Evolutionary conservation across 768 basidiomycete genomes (phyloP), one percentile per base, ranked within the genome.

Genomic region (Mycena olivaceomarginata): DNA sequence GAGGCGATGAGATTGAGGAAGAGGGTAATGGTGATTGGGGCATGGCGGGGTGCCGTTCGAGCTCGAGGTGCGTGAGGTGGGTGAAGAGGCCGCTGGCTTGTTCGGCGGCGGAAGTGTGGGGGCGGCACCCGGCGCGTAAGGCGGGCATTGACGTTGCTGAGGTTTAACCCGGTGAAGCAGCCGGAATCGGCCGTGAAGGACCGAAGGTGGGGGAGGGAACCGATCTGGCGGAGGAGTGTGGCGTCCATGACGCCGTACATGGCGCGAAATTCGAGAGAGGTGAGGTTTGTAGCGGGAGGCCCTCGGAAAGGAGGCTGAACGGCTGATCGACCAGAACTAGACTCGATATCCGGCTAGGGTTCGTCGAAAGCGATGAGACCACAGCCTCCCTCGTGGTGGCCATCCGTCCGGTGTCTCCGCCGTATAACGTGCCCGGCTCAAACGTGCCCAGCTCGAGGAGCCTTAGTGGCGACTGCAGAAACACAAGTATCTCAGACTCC

Each of bases 361-460:
- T 37, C 2, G 10, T 20, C 2, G 43, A 59, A 20, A 69, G 40
- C 7, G 41, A 37, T 0, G 70, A 40, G 31, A 71, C 43, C 9
- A 65, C 22, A 10, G 63, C 43, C 4, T 65, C 63, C 11, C 63
- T n/a, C n/a, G 63, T 65, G 11, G 39, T 18, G 5, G 63, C 63
- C 63, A 65, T 65, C 5, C 15, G 13, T 2, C 43, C 18, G 40
- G 66, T 48, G 37, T 53, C 66, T 3, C 16, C 31, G 66, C 66
- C 25, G 31, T 45, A 22, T 15, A 65, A 22, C 9, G 63, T 65
- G 4, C 63, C 63, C 12, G 18, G 12, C 41, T 45, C 63, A 22
- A 45, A 45, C 43, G 43, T 22, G 78, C 81, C 53, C 78, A 72
- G 63, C 53, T 72, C 71, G 5, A 72, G 37, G 8, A 20, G n/a